Evolutionary conservation across 768 basidiomycete genomes (phyloP), one percentile per base, ranked within the genome.

Genomic region (Serendipita sp.): DNA sequence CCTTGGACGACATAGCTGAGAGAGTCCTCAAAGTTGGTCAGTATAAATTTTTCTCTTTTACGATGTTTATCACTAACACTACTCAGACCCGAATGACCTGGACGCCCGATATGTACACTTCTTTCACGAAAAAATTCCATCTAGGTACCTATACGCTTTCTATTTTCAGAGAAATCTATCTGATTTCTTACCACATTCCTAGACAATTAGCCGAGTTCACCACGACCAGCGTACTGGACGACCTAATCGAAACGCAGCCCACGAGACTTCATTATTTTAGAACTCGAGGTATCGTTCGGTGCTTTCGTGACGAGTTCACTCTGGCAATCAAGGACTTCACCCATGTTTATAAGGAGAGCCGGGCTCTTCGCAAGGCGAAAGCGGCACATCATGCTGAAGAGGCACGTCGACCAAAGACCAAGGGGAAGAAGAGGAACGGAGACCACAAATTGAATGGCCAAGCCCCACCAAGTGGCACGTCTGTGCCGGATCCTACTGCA

Each of bases 111-210:
- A 93, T 72, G 90, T 94, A 1, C 86, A 92, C 70, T 94, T 94
- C 72, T 94, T 94, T 75, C 91, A 94, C 69, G 91, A 94, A 71
- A 93, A 91, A 76, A 94, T 94, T 68, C 91, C 91, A 23, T 93
- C 91, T 64, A 80, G 91, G 90, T 92, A 67, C 66, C 80, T 75
- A 63, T 52, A 45, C 23, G 45, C 63, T 68, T 63, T 70, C 67
- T 41, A 28, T 71, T 16, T 35, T 44, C 65, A 65, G 54, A 64
- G 18, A 44, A 23, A 28, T 18, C 44, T 38, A 67, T 45, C 68
- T 52, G 23, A 23, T 63, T 71, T 58, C 45, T 65, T 67, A 65
- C 65, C 70, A 71, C 65, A 63, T 69, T 7, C 66, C 67, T 69
- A 90, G 91, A 68, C 91, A 92, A 75, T 77, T 93, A 65, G 89